Percentiles rank a stretch among this genome's conserved stretches.
Evolutionary conservation across 306 rosid genomes (phyloP).

Genomic region (Cicer cuneatum): DNA sequence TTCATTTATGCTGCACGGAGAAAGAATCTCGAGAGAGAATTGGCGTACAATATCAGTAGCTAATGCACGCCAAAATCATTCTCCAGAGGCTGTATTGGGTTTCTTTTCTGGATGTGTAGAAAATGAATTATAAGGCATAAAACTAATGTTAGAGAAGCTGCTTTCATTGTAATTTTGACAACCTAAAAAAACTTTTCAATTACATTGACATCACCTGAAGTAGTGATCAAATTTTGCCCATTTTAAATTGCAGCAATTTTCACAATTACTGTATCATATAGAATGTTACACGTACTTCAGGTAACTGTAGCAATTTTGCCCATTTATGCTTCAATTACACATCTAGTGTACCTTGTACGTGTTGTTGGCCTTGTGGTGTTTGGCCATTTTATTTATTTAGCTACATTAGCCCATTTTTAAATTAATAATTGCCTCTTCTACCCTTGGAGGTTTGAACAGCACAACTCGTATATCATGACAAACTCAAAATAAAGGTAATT

Average conservation of each 20-base stretch:
- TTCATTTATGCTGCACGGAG: slow-evolving; percentile 33
- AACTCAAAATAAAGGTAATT: slow-evolving; percentile 28
- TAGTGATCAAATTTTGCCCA: background rate
- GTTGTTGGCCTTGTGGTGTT: background rate
- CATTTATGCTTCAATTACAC: too few relatives aligned
- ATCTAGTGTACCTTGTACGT: background rate
- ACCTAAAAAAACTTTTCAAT: slow-evolving; percentile 6
- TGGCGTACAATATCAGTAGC: slow-evolving; percentile 21
- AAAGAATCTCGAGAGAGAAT: slow-evolving; percentile 18
- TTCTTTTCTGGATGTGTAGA: slow-evolving; percentile 29
- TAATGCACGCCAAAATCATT: background rate
- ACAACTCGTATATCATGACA: slow-evolving; percentile 7
- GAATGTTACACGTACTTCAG: too few relatives aligned
- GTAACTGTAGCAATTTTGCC: too few relatives aligned
- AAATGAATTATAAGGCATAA: slow-evolving; percentile 35
- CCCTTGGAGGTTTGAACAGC: background rate
- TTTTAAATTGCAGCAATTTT: background rate
- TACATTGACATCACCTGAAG: slow-evolving; percentile 8
- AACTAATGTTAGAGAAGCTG: slow-evolving; percentile 41
- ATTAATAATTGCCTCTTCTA: slow-evolving; percentile 18
- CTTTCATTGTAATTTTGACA: slow-evolving; percentile 36
- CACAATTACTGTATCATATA: background rate
- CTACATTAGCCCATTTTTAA: background rate
- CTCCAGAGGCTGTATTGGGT: background rate
- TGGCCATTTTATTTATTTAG: background rate